Conservation (phyloP, 164 flowering plant species). For the Aristolochia fimbriata region DNA sequence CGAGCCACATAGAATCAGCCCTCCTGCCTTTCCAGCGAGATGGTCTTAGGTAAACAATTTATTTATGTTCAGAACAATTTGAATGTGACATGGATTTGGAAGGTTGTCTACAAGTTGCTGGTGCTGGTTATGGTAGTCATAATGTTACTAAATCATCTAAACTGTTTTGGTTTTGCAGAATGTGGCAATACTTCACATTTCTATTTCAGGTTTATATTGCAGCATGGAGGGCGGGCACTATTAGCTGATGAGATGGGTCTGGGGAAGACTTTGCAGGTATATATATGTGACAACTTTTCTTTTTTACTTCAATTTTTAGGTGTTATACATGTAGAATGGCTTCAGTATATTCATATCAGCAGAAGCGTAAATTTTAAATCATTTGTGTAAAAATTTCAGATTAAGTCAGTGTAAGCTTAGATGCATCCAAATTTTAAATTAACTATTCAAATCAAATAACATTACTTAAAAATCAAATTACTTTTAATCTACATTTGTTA, state of each 20-base stretch:
- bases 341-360: too few relatives aligned
- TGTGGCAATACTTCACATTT: neutral
- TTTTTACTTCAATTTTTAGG: neutral
- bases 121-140: too few relatives aligned
- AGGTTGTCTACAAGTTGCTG: neutral
- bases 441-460: too few relatives aligned
- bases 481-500: too few relatives aligned
- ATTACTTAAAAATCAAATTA: too few relatives aligned
- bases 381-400: too few relatives aligned
- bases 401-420: too few relatives aligned
- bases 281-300: conserved; percentile 1
- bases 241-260: conserved; percentile 99
- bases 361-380: too few relatives aligned
- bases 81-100: neutral
- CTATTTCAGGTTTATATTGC: conserved; percentile 59
- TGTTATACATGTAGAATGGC: neutral
- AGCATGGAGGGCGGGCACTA: conserved; percentile 91
- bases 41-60: conserved; percentile 64
- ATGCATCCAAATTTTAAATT: too few relatives aligned
- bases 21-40: conserved; percentile 96
- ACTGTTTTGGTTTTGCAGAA: too few relatives aligned
- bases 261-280: conserved; percentile 93
- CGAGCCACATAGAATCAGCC: conserved; percentile 57
- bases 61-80: neutral
- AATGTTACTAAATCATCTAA: too few relatives aligned